These are phyloP conservation scores for Backusella morwellensis DNA, from an alignment of 192 early-diverging fungal species.

Conservation along the genomic window DNA sequence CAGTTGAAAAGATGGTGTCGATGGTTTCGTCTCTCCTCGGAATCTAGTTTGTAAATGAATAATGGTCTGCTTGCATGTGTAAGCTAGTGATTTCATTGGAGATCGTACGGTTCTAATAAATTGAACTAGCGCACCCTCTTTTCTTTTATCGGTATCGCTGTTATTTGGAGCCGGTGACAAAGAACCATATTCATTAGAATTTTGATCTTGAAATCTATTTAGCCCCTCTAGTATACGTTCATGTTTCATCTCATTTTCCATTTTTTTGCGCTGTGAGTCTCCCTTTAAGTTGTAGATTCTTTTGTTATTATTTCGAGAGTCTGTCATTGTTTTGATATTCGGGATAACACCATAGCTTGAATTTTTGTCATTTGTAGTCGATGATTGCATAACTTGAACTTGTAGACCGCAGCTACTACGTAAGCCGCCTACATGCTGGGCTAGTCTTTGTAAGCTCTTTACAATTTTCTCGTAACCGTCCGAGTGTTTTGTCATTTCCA, in stretches of 20 bases:
- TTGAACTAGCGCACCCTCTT: constrained; percentile 38
- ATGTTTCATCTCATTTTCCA: constrained; percentile 9
- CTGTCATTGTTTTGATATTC: background rate
- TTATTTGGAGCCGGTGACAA: background rate
- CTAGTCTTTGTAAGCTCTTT: constrained; percentile 56
- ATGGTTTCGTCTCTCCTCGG: constrained; percentile 4
- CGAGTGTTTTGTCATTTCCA: constrained; percentile 48
- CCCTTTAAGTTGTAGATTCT: background rate
- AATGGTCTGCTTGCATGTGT: constrained; percentile 52
- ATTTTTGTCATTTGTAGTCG: background rate
- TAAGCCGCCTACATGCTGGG: constrained; percentile 65
- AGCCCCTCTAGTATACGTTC: background rate
- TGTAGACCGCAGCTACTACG: constrained; percentile 66
- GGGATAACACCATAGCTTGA: background rate
- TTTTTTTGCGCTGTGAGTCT: constrained; percentile 12
- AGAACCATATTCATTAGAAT: constrained; percentile 5
- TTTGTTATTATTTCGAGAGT: background rate
- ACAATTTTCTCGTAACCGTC: constrained; percentile 45
- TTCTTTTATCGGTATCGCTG: constrained; percentile 16
- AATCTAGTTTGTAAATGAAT: constrained; percentile 47
- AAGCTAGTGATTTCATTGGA: constrained; percentile 49
- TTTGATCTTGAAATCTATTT: constrained; percentile 25
- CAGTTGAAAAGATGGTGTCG: background rate
- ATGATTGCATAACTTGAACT: constrained; percentile 46
- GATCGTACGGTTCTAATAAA: constrained; percentile 45